A percentile compares a stretch with the other conserved stretches of the same genome.
Conservation (phyloP, 2,329 filamentous ascomycete species). For the Aspergillus latus region DNA sequence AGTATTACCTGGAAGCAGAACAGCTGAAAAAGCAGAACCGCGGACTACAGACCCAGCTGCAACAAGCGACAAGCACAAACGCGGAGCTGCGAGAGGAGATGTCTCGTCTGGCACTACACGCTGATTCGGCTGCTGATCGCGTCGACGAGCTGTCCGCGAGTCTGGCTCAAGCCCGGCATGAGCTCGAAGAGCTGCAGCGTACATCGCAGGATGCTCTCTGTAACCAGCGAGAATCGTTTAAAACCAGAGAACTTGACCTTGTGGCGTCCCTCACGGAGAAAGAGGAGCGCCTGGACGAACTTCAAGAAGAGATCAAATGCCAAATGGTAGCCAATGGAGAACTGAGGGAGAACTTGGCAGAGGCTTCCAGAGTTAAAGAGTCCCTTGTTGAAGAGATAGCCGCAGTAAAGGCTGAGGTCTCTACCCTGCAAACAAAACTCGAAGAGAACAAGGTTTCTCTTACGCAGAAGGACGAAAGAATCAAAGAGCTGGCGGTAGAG, state of each 20-base stretch:
- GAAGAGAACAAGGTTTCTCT: constrained; percentile 22
- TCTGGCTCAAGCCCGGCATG: constrained; percentile 32
- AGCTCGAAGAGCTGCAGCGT: constrained; percentile 39
- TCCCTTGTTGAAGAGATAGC: constrained; percentile 22
- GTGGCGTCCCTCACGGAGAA: constrained; percentile 45
- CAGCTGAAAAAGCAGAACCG: constrained; percentile 36
- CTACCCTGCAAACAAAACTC: constrained; percentile 22
- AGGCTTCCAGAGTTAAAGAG: constrained; percentile 26
- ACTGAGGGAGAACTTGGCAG: constrained; percentile 23
- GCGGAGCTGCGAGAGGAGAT: constrained; percentile 44
- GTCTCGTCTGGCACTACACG: constrained; percentile 34
- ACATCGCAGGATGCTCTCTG: constrained; percentile 32
- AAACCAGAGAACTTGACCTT: constrained; percentile 44
- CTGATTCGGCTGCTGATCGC: constrained; percentile 40
- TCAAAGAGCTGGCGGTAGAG: constrained; percentile 24
- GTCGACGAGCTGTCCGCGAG: constrained; percentile 37
- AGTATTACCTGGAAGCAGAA: constrained; percentile 37
- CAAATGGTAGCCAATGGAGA: constrained; percentile 25
- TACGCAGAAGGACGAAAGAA: constrained; percentile 27
- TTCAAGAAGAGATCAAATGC: constrained; percentile 37
- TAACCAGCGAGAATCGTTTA: constrained; percentile 29
- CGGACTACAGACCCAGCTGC: constrained; percentile 38
- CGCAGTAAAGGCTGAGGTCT: constrained; percentile 29
- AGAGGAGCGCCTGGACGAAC: constrained; percentile 46
- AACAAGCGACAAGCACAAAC: constrained; percentile 38